Base-by-base conservation (phyloP, 345 rosid species). In the Salix exigua region DNA sequence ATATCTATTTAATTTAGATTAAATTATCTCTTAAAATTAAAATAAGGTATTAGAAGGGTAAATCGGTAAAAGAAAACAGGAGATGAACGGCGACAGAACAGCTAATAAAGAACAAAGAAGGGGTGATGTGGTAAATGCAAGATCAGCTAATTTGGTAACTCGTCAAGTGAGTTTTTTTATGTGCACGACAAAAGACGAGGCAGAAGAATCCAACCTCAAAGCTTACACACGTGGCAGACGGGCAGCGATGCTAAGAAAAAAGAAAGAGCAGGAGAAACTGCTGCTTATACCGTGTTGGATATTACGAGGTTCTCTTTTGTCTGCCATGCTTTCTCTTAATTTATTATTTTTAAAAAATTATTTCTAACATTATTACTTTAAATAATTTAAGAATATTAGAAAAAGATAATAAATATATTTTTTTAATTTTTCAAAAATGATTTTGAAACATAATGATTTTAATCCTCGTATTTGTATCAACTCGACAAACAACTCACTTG, bases 291-390 rank as follows among this genome's bases (percentile, higher is more conserved):
- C 48, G 31, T 18, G 38, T 71, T 75, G 79, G 75, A 18, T 17
- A 75, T 65, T 75, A 75, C 79, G 75, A 72, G 82, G 72, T 67
- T 78, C 33, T 66, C 21, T 66, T 28, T 17, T 68, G 63, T n/a
- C 63, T 58, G 28, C 63, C 63, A 10, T 58, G 28, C 4, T 10
- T 55, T 58, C 8, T 55, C 35, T 33, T 33, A 33, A 33, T 33
- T 33, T 33, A 33, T 33, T 33, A 33, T 33, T 33, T 30, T 30
- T 30, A 1, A 30, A 2, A 30, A 30, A 30, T 30, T 30, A 30
- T 30, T 30, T 31, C 4, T 31, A 31, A 31, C 0, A 31, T 31
- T 31, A 31, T 31, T 31, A 31, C 31, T 30, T 30, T 0, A 30
- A 30, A 30, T 30, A 31, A 31, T 33, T 33, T 33, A 33, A 33